These are phyloP conservation scores for Flaveria ramosissima DNA, from an alignment of 129 eudicot species.

Conservation along the genomic window DNA sequence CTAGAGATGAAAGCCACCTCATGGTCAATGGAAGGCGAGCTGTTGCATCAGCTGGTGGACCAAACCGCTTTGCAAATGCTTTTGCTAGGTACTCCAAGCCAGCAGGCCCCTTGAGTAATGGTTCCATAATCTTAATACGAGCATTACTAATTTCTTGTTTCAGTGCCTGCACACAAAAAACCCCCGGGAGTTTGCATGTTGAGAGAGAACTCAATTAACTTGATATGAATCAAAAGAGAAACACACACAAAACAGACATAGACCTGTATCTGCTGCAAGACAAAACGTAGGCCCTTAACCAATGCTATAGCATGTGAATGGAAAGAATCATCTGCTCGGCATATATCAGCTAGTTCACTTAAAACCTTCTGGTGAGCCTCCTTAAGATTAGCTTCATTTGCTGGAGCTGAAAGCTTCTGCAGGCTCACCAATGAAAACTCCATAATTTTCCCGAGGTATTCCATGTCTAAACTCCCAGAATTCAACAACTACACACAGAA, in stretches of 20 bases:
- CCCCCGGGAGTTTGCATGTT: slow-evolving; percentile 1
- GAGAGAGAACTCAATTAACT: slow-evolving; percentile 13
- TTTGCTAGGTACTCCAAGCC: slow-evolving; percentile 72
- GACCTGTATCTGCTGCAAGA: slow-evolving; percentile 84
- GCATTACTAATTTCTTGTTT: slow-evolving; percentile 89
- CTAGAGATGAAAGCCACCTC: slow-evolving; percentile 62
- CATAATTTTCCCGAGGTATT: slow-evolving; percentile 76
- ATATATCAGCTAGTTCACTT: slow-evolving; percentile 63
- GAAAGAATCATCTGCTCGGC: slow-evolving; percentile 47
- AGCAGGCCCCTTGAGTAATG: slow-evolving; percentile 84
- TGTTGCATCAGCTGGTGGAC: slow-evolving; percentile 67
- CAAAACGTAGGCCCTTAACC: slow-evolving; percentile 88
- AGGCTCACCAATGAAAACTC: slow-evolving; percentile 74
- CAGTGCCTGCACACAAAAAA: slow-evolving; percentile 47
- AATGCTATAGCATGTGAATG: slow-evolving; percentile 62
- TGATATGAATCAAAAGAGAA: neutral
- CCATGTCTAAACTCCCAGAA: slow-evolving; percentile 68
- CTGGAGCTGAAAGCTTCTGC: slow-evolving; percentile 95
- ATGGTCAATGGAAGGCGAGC: slow-evolving; percentile 63
- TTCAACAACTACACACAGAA: slow-evolving; percentile 53
- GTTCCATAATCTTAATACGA: slow-evolving; percentile 77
- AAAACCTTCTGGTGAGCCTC: slow-evolving; percentile 61
- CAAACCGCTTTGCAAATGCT: slow-evolving; percentile 71
- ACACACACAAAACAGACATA: neutral
- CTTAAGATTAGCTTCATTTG: slow-evolving; percentile 62